Evolutionary conservation across 2,329 filamentous ascomycete species (phyloP), one percentile per base, ranked within the genome.

Genomic region (Nothophaeocryptopus gaeumannii): DNA sequence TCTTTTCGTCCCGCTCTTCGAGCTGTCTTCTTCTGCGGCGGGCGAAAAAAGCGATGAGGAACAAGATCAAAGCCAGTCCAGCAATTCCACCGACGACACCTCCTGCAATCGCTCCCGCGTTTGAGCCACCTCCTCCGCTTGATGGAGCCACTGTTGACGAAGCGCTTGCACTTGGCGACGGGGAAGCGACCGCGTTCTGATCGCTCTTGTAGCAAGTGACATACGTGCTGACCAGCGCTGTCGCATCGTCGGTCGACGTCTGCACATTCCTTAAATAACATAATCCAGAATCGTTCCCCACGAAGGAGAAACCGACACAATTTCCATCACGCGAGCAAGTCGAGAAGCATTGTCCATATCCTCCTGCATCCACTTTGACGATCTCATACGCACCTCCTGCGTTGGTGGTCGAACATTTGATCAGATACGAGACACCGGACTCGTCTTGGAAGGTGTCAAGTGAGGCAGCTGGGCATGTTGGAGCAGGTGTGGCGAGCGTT

Each of bases 271-370:
- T n/a, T 8, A 65, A 44, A 43, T 60, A 65, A 54, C 64, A 65
- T n/a, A 29, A 53, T 3, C 64, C 64, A 14, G 42, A 48, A 8
- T 63, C 58, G 5, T 50, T 35, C 2, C 64, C 64, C 7, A 59
- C 54, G 34, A 57, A 66, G 0, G 61, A 60, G 50, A 66, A 65
- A 4, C 63, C 64, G 3, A 53, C 60, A 34, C 64, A 65, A 5
- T 53, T 49, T 8, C 38, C 35, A 5, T 55, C 32, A 5, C 35
- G 37, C 8, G 63, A 63, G 47, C 64, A 66, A 8, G 58, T 55
- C 5, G 61, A 56, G 48, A 65, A 66, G 47, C 64, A 66, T 37
- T 62, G 50, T 10, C 46, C 52, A 35, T 65, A 66, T 8, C 63
- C 64, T 7, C 63, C 64, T 8, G 50, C 47, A 2, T 43, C 46